A percentile compares a stretch with the other conserved stretches of the same genome.
Evolutionary conservation across 108 stramenopile species (phyloP).

Genomic region (Nannochloropsis salina): DNA sequence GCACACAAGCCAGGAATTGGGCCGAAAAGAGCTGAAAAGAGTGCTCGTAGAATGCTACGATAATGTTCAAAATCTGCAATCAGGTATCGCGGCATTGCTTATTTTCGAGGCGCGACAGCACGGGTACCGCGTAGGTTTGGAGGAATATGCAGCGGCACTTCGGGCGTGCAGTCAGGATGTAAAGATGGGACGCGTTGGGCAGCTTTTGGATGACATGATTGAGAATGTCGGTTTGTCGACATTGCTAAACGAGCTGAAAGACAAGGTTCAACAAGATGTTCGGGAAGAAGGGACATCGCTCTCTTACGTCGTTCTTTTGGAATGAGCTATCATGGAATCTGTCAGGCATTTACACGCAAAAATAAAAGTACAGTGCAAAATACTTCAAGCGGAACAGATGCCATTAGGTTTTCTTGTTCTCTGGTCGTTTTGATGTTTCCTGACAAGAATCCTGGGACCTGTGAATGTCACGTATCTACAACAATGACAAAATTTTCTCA

Average conservation of each 20-base stretch:
- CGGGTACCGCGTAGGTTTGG: conserved; percentile 1
- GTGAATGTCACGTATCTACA: too few species aligned
- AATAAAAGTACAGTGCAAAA: too few species aligned
- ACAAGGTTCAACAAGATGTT: background rate
- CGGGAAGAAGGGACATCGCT: background rate
- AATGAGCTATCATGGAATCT: background rate
- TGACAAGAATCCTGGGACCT: too few species aligned
- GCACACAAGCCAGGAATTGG: background rate
- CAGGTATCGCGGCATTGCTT: background rate
- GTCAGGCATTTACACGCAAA: too few species aligned
- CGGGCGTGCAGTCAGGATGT: background rate
- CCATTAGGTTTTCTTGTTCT: too few species aligned
- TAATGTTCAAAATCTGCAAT: background rate
- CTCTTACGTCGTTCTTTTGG: background rate
- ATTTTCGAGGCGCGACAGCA: background rate
- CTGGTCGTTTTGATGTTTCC: too few species aligned
- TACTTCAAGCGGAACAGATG: too few species aligned
- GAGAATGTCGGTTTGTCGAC: background rate
- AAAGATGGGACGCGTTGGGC: background rate
- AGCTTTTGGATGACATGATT: background rate
- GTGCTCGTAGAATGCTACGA: background rate
- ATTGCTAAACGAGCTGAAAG: background rate
- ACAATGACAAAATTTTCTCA: too few species aligned
- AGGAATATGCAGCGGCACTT: background rate
- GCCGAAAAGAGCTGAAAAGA: background rate